A percentile compares a stretch with the other conserved stretches of the same genome.
Evolutionary conservation across 495 filamentous ascomycete genomes (phyloP).

Genomic region (Rusavskia elegans): DNA sequence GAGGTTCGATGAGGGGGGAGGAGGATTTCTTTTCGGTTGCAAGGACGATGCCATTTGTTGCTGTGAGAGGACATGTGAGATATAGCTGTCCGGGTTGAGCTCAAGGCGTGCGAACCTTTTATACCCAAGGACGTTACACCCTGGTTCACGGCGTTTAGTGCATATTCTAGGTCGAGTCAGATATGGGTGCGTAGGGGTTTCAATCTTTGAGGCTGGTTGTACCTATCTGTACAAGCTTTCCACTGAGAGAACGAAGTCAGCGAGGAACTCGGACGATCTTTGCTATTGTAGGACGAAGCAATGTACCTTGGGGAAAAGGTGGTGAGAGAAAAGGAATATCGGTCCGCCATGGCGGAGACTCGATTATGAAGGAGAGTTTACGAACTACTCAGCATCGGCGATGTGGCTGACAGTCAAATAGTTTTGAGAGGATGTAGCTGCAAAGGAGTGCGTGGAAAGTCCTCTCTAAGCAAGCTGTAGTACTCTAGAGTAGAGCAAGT

Average conservation of each 20-base stretch:
- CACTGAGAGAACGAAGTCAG: conserved; percentile 32
- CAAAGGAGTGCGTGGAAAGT: no score
- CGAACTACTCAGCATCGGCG: not conserved
- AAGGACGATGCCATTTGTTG: conserved; percentile 96
- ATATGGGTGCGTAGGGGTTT: not conserved
- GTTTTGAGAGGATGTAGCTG: not conserved
- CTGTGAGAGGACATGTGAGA: conserved; percentile 25
- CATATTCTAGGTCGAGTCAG: conserved; percentile 59
- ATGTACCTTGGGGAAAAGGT: conserved; percentile 98
- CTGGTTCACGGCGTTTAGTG: conserved; percentile 96
- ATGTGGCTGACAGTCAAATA: not conserved
- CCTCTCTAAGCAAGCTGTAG: no score
- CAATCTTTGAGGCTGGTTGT: conserved; percentile 13
- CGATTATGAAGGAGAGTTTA: not conserved
- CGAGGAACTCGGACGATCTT: conserved; percentile 4
- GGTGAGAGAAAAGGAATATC: conserved; percentile 98
- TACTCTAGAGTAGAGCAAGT: no score
- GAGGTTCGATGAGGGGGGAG: conserved; percentile 82
- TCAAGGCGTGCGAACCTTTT: conserved; percentile 49
- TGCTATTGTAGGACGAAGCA: conserved; percentile 4
- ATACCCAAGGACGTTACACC: conserved; percentile 96
- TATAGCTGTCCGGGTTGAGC: not conserved
- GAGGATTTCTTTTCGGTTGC: conserved; percentile 99
- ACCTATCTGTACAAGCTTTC: conserved; percentile 74
- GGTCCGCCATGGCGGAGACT: conserved; percentile 67